Percentiles rank a stretch among this genome's conserved stretches.
These are phyloP conservation scores for Plasmodium chabaudi DNA, from an alignment of 169 alveolate species.

Conservation along the genomic window DNA sequence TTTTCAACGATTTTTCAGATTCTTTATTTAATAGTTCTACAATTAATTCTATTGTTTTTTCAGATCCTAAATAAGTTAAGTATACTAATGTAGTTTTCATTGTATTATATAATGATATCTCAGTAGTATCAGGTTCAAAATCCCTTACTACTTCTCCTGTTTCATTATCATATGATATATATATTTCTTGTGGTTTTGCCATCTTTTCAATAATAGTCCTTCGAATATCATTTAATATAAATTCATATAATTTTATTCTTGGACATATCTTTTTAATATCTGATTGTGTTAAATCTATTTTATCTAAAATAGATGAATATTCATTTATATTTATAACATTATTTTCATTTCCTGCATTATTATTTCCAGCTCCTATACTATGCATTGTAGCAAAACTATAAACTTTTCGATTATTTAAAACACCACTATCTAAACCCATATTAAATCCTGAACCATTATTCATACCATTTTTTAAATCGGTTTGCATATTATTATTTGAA, in stretches of 20 bases:
- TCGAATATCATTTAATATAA: conserved; percentile 73
- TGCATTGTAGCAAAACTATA: conserved; percentile 70
- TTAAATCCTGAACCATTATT: background rate
- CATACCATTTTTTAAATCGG: conserved; percentile 27
- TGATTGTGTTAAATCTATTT: conserved; percentile 58
- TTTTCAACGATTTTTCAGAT: conserved; percentile 80
- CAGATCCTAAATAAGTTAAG: conserved; percentile 95
- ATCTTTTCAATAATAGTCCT: conserved; percentile 88
- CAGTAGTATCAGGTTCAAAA: conserved; percentile 94
- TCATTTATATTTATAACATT: conserved; percentile 37
- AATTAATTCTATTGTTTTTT: conserved; percentile 94
- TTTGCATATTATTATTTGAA: conserved; percentile 37
- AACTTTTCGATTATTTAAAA: conserved; percentile 35
- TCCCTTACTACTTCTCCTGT: conserved; percentile 93
- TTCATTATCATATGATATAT: conserved; percentile 91
- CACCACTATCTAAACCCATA: conserved; percentile 12
- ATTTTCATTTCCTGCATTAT: background rate
- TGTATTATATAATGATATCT: conserved; percentile 94
- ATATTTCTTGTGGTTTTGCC: conserved; percentile 98
- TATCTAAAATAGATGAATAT: conserved; percentile 64
- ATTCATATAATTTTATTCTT: conserved; percentile 55
- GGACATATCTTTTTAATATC: conserved; percentile 72
- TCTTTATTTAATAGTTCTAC: conserved; percentile 92
- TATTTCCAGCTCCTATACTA: background rate
- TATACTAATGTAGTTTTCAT: conserved; percentile 96